Base-by-base conservation (phyloP, 208 protist species). In the Trypanosoma brucei region DNA sequence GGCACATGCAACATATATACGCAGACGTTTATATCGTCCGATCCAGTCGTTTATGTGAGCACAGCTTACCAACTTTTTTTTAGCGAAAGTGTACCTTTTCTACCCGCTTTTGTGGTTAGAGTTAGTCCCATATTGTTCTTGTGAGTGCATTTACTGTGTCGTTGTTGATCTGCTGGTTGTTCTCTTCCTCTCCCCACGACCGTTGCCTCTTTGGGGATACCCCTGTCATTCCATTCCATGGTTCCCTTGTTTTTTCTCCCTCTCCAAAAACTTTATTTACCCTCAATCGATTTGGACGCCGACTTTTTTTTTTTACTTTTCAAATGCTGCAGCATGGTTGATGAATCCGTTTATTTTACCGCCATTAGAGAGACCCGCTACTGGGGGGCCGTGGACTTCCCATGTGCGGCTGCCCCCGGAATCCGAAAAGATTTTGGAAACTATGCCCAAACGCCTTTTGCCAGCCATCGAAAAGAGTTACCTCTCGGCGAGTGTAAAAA, bases 331-430 rank as follows among this genome's bases (percentile, higher is more conserved):
- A 11, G n/a, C 14, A 49, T 39, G 35, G 44, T 7, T 5, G 52
- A 72, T 65, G 66, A 65, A 60, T 9, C 35, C 36, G 22, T 72
- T 72, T 62, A 46, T 62, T 35, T 36, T 72, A 9, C 66, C 66
- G 30, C 33, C 58, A 37, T 55, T 72, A 1, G 14, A 61, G 22
- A 9, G 13, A 13, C 52, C 66, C 11, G n/a, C 7, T 2, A 65
- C 62, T 3, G 45, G 30, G 4, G 37, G 2, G 0, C 2, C 42
- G 44, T 65, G 59, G 59, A 38, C 22, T 22, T 72, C 66, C 35
- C 59, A 50, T 36, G 53, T 72, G n/a, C 1, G 39, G 38, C 44
- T 65, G 5, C 59, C 66, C 0, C 1, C 30, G n/a, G 22, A 39
- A 35, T 1, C 40, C 22, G 40, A 39, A 3, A 45, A 60, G 31